Base-by-base conservation (phyloP, 2,329 filamentous ascomycete species). In the Teratosphaeriaceae sp. region DNA sequence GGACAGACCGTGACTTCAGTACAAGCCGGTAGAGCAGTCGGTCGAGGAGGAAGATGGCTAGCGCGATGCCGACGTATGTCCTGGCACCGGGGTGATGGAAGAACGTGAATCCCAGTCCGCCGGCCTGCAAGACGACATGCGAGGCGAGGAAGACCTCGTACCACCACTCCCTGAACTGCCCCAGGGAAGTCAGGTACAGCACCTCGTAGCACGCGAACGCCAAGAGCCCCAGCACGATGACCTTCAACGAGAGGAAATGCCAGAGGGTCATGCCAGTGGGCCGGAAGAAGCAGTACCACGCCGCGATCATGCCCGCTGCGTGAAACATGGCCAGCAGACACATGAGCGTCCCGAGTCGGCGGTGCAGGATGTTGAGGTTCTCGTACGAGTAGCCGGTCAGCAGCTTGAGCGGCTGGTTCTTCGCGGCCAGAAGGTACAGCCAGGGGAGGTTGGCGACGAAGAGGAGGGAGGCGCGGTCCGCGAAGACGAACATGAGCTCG, bases 351-450 rank as follows among this genome's bases (percentile, higher is more conserved):
- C 80, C 79, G 1, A 82, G 67, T 3, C 79, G 70, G 26, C 80
- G 75, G 56, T 84, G 80, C 43, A 83, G 73, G 35, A 84, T 74
- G 56, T 84, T 82, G 31, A 84, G 65, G 4, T 75, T 72, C 59
- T 84, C 80, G 54, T 84, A 84, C 0, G 79, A 82, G 48, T 74
- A 73, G 3, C 80, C 79, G 0, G 79, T 82, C 15, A 84, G 63
- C 2, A 69, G 52, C 45, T 75, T 75, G 24, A 84, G 56, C 0
- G 80, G 80, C 48, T 82, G 79, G 46, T 79, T 84, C 59, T 84
- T 85, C 23, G 81, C 80, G 2, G 76, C 73, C 3, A 84, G 67
- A 3, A 84, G 65, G 57, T 84, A 84, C 2, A 84, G 66, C 29
- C 74, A 60, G 3, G 73, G 72, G 1, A 76, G 59, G 43, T 75